phyloP scores from a whole-genome alignment of 225 moss, liverwort and hornwort species.

The Marchantia paleacea region DNA sequence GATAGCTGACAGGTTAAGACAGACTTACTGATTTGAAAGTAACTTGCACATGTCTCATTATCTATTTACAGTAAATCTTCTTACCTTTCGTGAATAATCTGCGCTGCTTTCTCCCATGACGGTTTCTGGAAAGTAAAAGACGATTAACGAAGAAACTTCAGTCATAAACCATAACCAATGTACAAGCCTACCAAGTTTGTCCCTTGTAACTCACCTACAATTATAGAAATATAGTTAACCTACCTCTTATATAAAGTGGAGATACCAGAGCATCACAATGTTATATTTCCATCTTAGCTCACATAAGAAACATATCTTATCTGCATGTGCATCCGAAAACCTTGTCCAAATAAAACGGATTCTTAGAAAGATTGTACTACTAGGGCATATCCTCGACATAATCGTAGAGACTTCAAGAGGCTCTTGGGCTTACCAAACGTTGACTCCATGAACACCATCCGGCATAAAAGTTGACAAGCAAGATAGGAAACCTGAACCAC shows the following conservation, averaged over 20 bases:
- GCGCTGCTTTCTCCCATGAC: constrained; percentile 77
- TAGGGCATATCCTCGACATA: neutral
- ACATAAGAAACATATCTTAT: neutral
- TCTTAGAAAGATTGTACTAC: neutral
- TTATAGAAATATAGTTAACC: too few species aligned
- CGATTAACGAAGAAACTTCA: neutral
- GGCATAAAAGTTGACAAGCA: constrained; percentile 76
- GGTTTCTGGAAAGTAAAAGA: constrained; percentile 49
- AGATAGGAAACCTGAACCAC: constrained; percentile 53
- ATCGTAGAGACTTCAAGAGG: too few species aligned
- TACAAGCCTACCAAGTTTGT: neutral
- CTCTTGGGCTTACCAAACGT: constrained; percentile 47
- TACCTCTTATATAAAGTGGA: too few species aligned
- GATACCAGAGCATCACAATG: too few species aligned
- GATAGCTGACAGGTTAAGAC: too few species aligned
- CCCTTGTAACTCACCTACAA: too few species aligned
- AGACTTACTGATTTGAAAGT: too few species aligned
- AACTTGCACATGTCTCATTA: too few species aligned
- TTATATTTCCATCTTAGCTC: neutral
- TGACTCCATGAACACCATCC: constrained; percentile 75
- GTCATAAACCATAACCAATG: neutral
- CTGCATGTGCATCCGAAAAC: neutral
- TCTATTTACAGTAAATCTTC: neutral
- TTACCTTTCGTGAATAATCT: constrained; percentile 66
- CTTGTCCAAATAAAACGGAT: neutral